phyloP scores from a whole-genome alignment of 1,284 basidiomycete genomes.

The Heterobasidion parviporum region DNA sequence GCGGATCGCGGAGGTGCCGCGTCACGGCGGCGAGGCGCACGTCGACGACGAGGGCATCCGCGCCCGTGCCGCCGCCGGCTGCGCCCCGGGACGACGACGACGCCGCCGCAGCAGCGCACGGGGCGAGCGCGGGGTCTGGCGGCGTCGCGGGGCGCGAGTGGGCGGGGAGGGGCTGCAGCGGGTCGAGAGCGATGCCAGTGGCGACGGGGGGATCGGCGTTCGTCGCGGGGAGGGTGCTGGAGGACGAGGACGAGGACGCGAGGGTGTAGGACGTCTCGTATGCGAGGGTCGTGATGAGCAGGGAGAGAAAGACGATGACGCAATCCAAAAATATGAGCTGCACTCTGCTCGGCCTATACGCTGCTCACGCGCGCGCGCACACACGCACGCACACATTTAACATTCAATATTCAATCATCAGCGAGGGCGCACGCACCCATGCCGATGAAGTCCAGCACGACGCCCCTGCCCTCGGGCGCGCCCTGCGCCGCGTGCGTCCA shows the following conservation, averaged over 20 bases:
- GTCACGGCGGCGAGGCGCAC: conserved; percentile 45
- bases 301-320: conserved; percentile 55
- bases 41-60: conserved; percentile 37
- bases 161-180: not conserved
- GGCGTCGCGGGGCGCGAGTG: no score
- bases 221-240: not conserved
- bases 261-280: conserved; percentile 44
- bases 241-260: conserved; percentile 5
- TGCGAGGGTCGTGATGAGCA: conserved; percentile 54
- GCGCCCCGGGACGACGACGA: not conserved
- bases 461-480: conserved; percentile 41
- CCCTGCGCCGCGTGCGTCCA: conserved; percentile 51
- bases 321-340: conserved; percentile 60
- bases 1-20: conserved; percentile 44
- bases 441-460: conserved; percentile 72
- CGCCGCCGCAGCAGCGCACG: conserved; percentile 22
- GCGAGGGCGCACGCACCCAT: conserved; percentile 40
- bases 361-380: conserved; percentile 23
- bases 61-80: not conserved
- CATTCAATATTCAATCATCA: no score
- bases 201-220: not conserved
- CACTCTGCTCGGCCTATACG: conserved; percentile 47
- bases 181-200: conserved; percentile 10
- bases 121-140: not conserved
- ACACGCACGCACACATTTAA: no score